These are phyloP conservation scores for Besnoitia besnoiti DNA, from an alignment of 169 alveolate genomes.

Conservation along the genomic window DNA sequence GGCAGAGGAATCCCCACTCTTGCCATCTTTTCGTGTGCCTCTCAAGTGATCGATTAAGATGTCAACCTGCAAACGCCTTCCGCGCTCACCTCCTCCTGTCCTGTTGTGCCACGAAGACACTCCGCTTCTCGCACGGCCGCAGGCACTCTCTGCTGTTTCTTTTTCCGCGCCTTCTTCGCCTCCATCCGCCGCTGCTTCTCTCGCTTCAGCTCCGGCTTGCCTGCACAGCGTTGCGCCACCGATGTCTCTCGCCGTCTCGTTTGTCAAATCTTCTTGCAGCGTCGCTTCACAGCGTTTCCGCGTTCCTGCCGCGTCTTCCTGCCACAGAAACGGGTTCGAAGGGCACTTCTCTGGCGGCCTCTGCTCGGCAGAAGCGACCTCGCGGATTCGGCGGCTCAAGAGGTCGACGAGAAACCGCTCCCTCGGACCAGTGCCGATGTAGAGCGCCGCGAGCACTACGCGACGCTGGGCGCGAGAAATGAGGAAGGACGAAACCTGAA, in stretches of 20 bases:
- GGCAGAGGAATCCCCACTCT: not conserved
- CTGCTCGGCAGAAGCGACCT: not conserved
- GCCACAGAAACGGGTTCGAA: not conserved
- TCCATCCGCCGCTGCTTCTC: not conserved
- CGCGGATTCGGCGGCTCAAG: not conserved
- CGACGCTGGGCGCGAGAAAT: conserved; percentile 30
- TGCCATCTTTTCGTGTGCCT: conserved; percentile 1
- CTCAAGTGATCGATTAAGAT: not conserved
- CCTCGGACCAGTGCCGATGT: conserved; percentile 43
- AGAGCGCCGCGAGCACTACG: conserved; percentile 41
- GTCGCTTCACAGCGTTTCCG: not conserved
- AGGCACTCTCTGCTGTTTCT: not conserved
- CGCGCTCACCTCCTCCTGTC: not conserved
- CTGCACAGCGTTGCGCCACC: no score
- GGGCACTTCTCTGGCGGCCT: not conserved
- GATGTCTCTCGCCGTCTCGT: no score
- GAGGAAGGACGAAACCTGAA: not conserved
- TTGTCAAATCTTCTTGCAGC: not conserved
- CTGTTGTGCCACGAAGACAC: no score
- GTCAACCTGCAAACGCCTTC: not conserved
- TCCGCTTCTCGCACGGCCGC: not conserved
- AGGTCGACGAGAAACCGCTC: conserved; percentile 25
- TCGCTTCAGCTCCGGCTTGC: no score
- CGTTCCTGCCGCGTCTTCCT: not conserved
- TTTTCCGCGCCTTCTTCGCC: not conserved